phyloP scores from a whole-genome alignment of 345 rosid genomes.

The Mercurialis annua region DNA sequence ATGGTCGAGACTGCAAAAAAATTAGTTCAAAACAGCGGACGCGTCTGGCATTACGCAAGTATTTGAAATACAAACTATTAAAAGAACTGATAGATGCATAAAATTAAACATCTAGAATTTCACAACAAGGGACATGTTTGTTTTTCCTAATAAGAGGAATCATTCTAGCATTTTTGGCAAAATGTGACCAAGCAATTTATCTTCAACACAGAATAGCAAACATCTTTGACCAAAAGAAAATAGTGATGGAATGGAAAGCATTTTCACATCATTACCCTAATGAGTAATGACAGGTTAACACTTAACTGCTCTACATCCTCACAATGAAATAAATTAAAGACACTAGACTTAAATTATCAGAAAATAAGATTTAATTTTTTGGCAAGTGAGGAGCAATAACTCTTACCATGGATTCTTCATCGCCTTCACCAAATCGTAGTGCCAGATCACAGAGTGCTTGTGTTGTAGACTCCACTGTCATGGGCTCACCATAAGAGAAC shows the following conservation, averaged over 20 bases:
- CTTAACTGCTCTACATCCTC: too few relatives aligned
- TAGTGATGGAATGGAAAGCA: not conserved
- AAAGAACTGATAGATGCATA: not conserved
- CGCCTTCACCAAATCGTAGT: conserved; percentile 96
- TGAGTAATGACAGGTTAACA: not conserved
- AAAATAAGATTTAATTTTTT: not conserved
- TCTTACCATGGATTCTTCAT: conserved; percentile 93
- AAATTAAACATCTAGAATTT: not conserved
- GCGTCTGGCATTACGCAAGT: not conserved
- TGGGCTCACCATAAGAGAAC: conserved; percentile 96
- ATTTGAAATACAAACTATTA: not conserved
- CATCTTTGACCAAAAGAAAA: not conserved
- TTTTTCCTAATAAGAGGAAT: not conserved
- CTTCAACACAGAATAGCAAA: not conserved
- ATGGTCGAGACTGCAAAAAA: conserved; percentile 82
- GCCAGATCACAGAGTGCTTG: conserved; percentile 97
- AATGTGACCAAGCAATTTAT: not conserved
- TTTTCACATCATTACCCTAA: not conserved
- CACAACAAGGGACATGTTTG: not conserved
- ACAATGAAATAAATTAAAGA: not conserved
- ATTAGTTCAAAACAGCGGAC: not conserved
- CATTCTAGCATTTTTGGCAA: not conserved
- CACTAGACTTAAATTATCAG: not conserved
- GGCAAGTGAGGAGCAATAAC: not conserved
- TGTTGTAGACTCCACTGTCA: conserved; percentile 95